Conservation (phyloP, 2,329 filamentous ascomycete species). For the Cladosporium halotolerans region DNA sequence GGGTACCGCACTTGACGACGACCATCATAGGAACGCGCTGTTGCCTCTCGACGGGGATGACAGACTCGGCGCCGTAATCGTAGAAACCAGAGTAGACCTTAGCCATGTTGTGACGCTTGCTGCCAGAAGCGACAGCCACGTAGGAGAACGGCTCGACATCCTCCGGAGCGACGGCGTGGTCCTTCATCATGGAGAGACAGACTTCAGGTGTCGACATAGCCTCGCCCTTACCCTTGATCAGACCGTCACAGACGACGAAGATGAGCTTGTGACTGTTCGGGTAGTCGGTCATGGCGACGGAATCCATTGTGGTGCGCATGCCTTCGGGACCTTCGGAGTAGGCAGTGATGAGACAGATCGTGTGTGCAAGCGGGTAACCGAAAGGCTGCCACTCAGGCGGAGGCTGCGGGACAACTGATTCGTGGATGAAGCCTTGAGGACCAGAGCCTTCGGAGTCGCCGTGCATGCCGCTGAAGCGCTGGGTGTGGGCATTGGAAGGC, state of each 20-base stretch:
- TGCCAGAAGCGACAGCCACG: constrained; percentile 88
- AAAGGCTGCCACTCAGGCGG: constrained; percentile 97
- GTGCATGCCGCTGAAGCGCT: constrained; percentile 49
- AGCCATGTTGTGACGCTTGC: constrained; percentile 99
- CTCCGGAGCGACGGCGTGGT: constrained; percentile 70
- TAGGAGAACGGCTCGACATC: constrained; percentile 91
- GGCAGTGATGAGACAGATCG: constrained; percentile 89
- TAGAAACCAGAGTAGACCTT: constrained; percentile 98
- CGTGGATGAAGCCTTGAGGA: constrained; percentile 91
- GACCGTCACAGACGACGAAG: constrained; percentile 90
- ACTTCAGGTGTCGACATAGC: constrained; percentile 81
- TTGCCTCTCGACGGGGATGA: constrained; percentile 77
- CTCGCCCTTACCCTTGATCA: constrained; percentile 95
- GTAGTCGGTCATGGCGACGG: constrained; percentile 94
- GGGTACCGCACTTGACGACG: constrained; percentile 91
- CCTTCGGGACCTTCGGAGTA: constrained; percentile 95
- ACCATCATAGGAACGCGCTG: constrained; percentile 97
- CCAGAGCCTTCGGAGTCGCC: constrained; percentile 62
- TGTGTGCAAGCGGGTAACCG: constrained; percentile 87
- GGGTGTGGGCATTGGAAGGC: constrained; percentile 29
- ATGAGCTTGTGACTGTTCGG: constrained; percentile 99
- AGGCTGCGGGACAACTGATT: constrained; percentile 90
- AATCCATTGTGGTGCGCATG: constrained; percentile 88
- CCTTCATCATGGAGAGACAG: constrained; percentile 87
- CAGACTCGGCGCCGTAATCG: constrained; percentile 78